Conservation (phyloP, 2,329 filamentous ascomycete species). For the Hirsutella thompsonii region DNA sequence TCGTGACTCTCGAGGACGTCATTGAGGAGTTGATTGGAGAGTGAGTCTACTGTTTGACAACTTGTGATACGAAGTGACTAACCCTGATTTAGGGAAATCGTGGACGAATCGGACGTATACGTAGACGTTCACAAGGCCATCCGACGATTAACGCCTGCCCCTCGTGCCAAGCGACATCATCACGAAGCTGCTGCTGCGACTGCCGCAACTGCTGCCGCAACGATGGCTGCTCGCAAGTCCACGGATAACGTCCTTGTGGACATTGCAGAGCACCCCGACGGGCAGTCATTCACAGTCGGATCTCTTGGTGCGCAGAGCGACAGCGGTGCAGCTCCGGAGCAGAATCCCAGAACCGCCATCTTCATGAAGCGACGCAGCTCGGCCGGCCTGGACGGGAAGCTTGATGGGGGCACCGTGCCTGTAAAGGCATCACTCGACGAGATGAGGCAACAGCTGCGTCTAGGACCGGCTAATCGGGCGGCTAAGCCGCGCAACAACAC, state of each 20-base stretch:
- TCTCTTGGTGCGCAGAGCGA: slow-evolving; percentile 26
- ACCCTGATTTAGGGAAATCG: slow-evolving; percentile 61
- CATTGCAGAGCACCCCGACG: slow-evolving; percentile 29
- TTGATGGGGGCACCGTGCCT: slow-evolving; percentile 31
- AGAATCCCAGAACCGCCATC: slow-evolving; percentile 39
- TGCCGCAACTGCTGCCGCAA: slow-evolving; percentile 15
- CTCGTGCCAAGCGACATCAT: slow-evolving; percentile 50
- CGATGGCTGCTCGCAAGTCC: slow-evolving; percentile 16
- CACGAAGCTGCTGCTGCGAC: not conserved
- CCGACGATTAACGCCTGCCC: slow-evolving; percentile 72
- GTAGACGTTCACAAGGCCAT: slow-evolving; percentile 98
- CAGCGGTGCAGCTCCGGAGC: slow-evolving; percentile 18
- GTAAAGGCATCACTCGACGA: slow-evolving; percentile 49
- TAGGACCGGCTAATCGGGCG: slow-evolving; percentile 55
- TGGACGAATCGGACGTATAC: slow-evolving; percentile 97
- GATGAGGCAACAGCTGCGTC: slow-evolving; percentile 49
- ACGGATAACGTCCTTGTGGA: slow-evolving; percentile 18
- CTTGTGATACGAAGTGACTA: slow-evolving; percentile 1
- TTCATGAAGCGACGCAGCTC: slow-evolving; percentile 48
- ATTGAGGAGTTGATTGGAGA: slow-evolving; percentile 98
- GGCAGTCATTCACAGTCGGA: slow-evolving; percentile 14
- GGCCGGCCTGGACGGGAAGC: slow-evolving; percentile 37
- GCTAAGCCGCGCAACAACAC: slow-evolving; percentile 49
- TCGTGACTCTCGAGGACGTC: slow-evolving; percentile 93
- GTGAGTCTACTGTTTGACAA: slow-evolving; percentile 35